phyloP scores from a whole-genome alignment of 1,284 basidiomycete genomes.

The Ceratobasidium sp. region DNA sequence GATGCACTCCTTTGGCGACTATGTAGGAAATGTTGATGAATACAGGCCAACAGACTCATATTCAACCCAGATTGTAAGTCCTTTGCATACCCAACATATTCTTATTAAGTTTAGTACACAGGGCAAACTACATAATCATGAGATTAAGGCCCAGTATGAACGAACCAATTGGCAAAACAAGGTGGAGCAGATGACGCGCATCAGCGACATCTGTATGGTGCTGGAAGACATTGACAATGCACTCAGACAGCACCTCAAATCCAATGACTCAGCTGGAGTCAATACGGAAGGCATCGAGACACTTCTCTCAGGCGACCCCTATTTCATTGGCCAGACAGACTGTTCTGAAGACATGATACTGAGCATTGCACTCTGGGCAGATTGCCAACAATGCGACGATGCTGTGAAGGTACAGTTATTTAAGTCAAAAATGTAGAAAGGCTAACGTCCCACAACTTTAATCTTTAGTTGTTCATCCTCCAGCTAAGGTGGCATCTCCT shows the following conservation, averaged over 20 bases:
- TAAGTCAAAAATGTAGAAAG: background rate
- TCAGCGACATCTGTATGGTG: background rate
- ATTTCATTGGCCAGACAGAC: background rate
- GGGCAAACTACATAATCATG: conserved; percentile 46
- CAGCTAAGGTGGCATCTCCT: conserved; percentile 13
- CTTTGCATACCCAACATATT: conserved; percentile 14
- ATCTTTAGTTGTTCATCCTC: background rate
- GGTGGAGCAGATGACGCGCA: conserved; percentile 1
- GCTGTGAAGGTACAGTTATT: background rate
- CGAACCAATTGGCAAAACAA: background rate
- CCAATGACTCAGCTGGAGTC: too few species aligned
- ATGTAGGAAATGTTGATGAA: conserved; percentile 49
- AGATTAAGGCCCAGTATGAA: conserved; percentile 39
- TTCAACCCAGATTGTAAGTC: conserved; percentile 49
- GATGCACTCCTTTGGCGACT: conserved; percentile 53
- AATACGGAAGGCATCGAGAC: background rate
- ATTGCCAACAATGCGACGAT: background rate
- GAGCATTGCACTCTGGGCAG: background rate
- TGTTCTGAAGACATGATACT: conserved; percentile 8
- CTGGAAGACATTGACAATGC: conserved; percentile 1
- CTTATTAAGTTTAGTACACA: conserved; percentile 16
- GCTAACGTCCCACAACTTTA: background rate
- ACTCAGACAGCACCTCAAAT: background rate
- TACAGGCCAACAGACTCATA: conserved; percentile 51
- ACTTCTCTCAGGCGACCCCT: background rate